phyloP scores from a whole-genome alignment of 305 asterid genomes.

The Solanum chacoense region DNA sequence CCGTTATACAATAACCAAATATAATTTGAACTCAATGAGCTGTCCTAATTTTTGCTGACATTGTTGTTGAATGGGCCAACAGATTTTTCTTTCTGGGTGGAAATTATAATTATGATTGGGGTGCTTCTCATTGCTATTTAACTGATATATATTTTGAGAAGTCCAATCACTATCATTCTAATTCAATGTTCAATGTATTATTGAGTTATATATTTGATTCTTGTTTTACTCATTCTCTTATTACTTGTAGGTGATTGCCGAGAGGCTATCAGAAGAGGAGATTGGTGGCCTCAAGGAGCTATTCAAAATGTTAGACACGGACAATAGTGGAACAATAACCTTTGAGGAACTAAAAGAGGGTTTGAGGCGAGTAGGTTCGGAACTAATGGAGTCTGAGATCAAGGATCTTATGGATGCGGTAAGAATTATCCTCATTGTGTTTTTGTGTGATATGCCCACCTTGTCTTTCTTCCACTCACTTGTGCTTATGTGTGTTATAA shows the following conservation, averaged over 20 bases:
- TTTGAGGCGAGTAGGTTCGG: constrained; percentile 69
- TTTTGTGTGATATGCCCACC: background rate
- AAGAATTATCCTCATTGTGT: constrained; percentile 3
- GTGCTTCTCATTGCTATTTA: background rate
- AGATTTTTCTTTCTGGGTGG: background rate
- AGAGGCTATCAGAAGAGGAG: constrained; percentile 81
- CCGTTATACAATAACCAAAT: background rate
- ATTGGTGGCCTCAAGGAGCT: constrained; percentile 77
- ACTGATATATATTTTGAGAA: background rate
- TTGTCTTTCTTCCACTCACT: background rate
- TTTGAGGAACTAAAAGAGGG: constrained; percentile 89
- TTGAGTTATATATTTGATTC: background rate
- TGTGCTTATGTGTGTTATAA: background rate
- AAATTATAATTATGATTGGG: background rate
- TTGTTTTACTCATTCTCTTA: constrained; percentile 5
- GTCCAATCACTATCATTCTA: background rate
- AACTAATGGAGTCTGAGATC: constrained; percentile 82
- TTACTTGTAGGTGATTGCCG: constrained; percentile 62
- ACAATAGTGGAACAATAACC: constrained; percentile 74
- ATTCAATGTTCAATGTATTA: background rate
- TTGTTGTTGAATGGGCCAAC: background rate
- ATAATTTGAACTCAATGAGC: background rate
- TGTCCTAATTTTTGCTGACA: background rate
- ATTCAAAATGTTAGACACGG: constrained; percentile 85
- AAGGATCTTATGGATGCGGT: constrained; percentile 82